Evolutionary conservation across 257 asterid species (phyloP).

Genomic region (Handroanthus guayacan): DNA sequence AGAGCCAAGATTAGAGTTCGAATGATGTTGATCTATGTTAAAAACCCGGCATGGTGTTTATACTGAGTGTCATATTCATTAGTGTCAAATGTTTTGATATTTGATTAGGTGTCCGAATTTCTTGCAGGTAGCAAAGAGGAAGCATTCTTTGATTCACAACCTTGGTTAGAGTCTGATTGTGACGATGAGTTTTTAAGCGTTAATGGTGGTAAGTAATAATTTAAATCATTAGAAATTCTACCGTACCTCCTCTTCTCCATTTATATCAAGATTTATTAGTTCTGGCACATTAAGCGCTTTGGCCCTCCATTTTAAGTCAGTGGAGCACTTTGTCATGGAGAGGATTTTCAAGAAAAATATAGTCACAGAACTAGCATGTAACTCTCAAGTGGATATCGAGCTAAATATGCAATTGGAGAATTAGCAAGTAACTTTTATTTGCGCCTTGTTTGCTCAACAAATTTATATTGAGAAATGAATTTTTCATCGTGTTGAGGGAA

Average conservation of each 20-base stretch:
- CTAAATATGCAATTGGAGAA: no score
- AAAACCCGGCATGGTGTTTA: not conserved
- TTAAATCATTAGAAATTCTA: not conserved
- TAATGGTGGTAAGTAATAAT: constrained; percentile 76
- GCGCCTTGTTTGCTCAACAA: no score
- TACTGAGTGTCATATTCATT: not conserved
- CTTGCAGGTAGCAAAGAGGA: constrained; percentile 86
- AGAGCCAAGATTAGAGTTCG: not conserved
- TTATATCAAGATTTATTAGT: no score
- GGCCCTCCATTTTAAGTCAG: no score
- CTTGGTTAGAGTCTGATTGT: constrained; percentile 86
- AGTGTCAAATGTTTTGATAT: not conserved
- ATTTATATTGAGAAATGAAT: no score
- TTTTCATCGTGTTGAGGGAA: no score
- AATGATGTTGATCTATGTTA: not conserved
- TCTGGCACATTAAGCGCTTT: no score
- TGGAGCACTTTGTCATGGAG: no score
- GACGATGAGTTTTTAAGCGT: constrained; percentile 87
- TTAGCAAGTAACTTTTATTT: no score
- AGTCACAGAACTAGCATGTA: no score
- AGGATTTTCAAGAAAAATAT: no score
- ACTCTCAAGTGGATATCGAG: no score
- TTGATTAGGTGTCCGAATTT: constrained; percentile 26
- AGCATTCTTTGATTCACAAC: constrained; percentile 76
- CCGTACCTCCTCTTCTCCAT: not conserved